These are phyloP conservation scores for Kokia cookei DNA, from an alignment of 441 rosid species.

Conservation along the genomic window DNA sequence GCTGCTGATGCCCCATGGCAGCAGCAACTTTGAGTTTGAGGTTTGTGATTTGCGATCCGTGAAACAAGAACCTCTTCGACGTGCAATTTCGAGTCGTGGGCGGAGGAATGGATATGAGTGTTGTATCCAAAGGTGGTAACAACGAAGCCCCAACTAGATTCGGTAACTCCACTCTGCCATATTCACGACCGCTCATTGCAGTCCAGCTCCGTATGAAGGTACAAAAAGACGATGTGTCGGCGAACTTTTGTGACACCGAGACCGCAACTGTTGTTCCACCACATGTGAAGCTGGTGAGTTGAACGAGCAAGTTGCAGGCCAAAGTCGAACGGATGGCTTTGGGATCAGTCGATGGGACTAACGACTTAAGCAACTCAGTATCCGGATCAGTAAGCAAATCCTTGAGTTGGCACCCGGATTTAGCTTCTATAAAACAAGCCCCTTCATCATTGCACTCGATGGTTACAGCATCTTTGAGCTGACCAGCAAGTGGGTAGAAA, in stretches of 20 bases:
- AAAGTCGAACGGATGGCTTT: background rate
- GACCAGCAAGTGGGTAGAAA: slow-evolving; percentile 1
- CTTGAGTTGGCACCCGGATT: slow-evolving; percentile 8
- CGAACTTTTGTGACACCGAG: slow-evolving; percentile 26
- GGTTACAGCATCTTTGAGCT: slow-evolving; percentile 2
- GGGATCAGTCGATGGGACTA: slow-evolving; percentile 20
- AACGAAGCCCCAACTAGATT: background rate
- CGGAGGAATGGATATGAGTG: background rate
- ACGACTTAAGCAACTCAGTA: slow-evolving; percentile 8
- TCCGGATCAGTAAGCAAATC: slow-evolving; percentile 20
- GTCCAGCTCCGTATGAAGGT: slow-evolving; percentile 31
- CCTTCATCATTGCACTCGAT: slow-evolving; percentile 23
- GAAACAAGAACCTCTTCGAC: background rate
- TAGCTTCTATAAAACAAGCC: slow-evolving; percentile 18
- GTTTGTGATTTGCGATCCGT: background rate
- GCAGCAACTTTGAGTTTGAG: background rate
- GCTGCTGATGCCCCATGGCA: background rate
- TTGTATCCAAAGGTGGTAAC: background rate
- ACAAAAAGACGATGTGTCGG: slow-evolving; percentile 16
- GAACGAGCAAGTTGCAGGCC: slow-evolving; percentile 8
- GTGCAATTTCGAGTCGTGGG: background rate
- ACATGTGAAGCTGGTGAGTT: slow-evolving; percentile 18
- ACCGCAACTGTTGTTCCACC: slow-evolving; percentile 23
- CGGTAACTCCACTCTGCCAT: background rate
- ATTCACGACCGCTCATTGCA: background rate